Conservation (phyloP, 352 stramenopile genomes). For the Paralagenidium karlingii region DNA sequence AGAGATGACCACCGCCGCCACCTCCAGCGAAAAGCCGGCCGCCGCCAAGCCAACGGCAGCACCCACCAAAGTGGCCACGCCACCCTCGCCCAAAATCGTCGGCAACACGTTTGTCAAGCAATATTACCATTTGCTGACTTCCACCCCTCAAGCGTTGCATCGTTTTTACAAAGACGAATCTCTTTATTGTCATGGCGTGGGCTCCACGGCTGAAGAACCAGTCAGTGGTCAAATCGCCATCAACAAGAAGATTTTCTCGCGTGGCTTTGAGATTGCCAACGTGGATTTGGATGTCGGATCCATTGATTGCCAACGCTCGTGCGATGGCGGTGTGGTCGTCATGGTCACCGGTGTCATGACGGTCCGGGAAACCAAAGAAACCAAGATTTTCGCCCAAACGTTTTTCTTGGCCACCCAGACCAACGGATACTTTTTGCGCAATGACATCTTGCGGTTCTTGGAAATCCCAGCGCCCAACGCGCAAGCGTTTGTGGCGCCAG, state of each 20-base stretch:
- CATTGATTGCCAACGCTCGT: slow-evolving; percentile 76
- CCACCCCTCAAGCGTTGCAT: slow-evolving; percentile 72
- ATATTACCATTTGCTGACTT: slow-evolving; percentile 83
- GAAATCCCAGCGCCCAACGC: slow-evolving; percentile 20
- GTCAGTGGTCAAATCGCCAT: slow-evolving; percentile 68
- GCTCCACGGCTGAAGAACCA: slow-evolving; percentile 70
- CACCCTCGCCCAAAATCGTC: slow-evolving; percentile 49
- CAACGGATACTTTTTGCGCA: slow-evolving; percentile 83
- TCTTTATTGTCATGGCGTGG: slow-evolving; percentile 62
- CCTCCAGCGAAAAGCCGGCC: too few relatives aligned
- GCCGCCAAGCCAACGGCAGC: slow-evolving; percentile 12
- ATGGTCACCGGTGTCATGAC: slow-evolving; percentile 82
- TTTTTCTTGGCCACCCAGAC: slow-evolving; percentile 81
- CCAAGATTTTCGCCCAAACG: slow-evolving; percentile 77
- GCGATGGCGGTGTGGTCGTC: slow-evolving; percentile 60
- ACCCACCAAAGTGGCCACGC: slow-evolving; percentile 13
- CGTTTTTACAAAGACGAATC: slow-evolving; percentile 84
- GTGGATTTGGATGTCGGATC: slow-evolving; percentile 74
- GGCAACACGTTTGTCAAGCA: slow-evolving; percentile 82
- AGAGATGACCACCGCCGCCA: too few relatives aligned
- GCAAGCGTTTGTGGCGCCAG: background rate
- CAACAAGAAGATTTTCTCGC: slow-evolving; percentile 72
- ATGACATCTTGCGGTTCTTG: slow-evolving; percentile 79
- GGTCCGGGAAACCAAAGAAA: slow-evolving; percentile 24
- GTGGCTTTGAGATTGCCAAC: slow-evolving; percentile 57